Percentiles rank a stretch among this genome's conserved stretches.
These are phyloP conservation scores for Spathaspora hagerdaliae DNA, from an alignment of 805 yeast genomes.

Conservation along the genomic window DNA sequence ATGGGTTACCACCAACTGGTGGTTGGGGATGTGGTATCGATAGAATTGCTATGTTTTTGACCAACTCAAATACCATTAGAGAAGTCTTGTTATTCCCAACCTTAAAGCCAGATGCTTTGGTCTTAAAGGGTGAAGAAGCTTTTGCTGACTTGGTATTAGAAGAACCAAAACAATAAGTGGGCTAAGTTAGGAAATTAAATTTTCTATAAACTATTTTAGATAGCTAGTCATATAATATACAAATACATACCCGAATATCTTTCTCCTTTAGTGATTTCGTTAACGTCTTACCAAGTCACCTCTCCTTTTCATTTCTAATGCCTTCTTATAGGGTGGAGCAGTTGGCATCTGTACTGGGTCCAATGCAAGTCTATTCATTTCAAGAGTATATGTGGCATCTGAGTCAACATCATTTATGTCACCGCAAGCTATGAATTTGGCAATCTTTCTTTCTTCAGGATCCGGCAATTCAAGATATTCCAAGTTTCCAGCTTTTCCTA, in stretches of 20 bases:
- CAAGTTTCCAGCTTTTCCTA: slow-evolving; percentile 50
- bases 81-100: slow-evolving; percentile 98
- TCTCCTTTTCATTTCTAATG: slow-evolving; percentile 78
- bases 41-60: slow-evolving; percentile 96
- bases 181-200: neutral
- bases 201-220: neutral
- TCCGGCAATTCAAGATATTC: slow-evolving; percentile 46
- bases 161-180: neutral
- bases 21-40: slow-evolving; percentile 99
- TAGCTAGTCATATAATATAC: neutral
- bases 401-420: slow-evolving; percentile 85
- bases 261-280: neutral
- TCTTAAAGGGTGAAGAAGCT: slow-evolving; percentile 20
- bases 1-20: slow-evolving; percentile 98
- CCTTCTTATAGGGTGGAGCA: slow-evolving; percentile 94
- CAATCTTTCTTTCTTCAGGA: slow-evolving; percentile 66
- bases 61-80: slow-evolving; percentile 93
- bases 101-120: slow-evolving; percentile 80
- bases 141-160: neutral
- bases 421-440: slow-evolving; percentile 95
- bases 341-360: slow-evolving; percentile 96
- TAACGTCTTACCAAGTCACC: slow-evolving; percentile 40
- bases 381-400: slow-evolving; percentile 84
- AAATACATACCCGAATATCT: neutral
- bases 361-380: slow-evolving; percentile 44